phyloP scores from a whole-genome alignment of 176 grass and related monocot genomes.

The Tillandsia fasciculata region DNA sequence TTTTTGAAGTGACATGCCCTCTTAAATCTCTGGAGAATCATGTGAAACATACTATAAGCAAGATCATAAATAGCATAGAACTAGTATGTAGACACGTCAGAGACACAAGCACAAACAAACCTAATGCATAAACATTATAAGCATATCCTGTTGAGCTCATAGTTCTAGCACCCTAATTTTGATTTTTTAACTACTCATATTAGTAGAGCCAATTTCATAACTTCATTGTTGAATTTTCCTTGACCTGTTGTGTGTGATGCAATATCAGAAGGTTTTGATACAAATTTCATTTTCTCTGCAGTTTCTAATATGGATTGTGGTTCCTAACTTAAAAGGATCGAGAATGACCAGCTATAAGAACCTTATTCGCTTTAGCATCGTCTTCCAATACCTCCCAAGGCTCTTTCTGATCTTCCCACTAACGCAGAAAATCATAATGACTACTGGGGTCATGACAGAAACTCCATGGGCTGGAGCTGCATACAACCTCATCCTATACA shows the following conservation, averaged over 20 bases:
- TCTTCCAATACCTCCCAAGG: slow-evolving; percentile 86
- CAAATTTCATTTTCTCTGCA: slow-evolving; percentile 16
- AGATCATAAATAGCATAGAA: too few species aligned
- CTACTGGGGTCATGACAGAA: slow-evolving; percentile 72
- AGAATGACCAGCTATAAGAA: slow-evolving; percentile 45
- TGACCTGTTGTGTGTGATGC: neutral
- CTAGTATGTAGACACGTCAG: too few species aligned
- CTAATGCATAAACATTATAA: too few species aligned
- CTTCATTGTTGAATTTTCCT: neutral
- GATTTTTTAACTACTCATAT: neutral
- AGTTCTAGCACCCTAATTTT: neutral
- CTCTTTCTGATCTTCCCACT: slow-evolving; percentile 89
- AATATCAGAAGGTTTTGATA: neutral
- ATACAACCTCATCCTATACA: slow-evolving; percentile 97
- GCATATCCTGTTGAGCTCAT: too few species aligned
- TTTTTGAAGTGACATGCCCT: neutral
- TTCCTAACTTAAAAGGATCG: slow-evolving; percentile 53
- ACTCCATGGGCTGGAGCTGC: slow-evolving; percentile 89
- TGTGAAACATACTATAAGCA: too few species aligned
- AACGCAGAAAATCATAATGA: slow-evolving; percentile 58
- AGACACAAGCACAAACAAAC: too few species aligned
- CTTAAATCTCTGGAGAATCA: too few species aligned
- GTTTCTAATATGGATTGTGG: slow-evolving; percentile 65
- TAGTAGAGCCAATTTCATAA: neutral
- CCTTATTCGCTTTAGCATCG: slow-evolving; percentile 58